These are phyloP conservation scores for Biscutella laevigata DNA, from an alignment of 441 rosid genomes.

Conservation along the genomic window DNA sequence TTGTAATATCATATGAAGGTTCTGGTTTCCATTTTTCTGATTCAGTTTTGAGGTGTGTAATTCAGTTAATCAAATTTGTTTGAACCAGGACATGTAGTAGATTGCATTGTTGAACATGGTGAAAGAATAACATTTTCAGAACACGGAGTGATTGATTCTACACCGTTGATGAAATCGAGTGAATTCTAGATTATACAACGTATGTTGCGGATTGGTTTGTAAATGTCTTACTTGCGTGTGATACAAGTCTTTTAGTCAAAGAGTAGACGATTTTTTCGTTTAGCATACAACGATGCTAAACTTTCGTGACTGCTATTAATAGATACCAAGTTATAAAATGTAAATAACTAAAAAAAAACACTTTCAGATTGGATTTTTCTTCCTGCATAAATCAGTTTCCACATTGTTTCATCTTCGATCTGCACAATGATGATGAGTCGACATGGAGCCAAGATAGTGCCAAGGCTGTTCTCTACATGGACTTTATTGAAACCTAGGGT, in stretches of 20 bases:
- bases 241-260: conserved; percentile 20
- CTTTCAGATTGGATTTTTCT: no score
- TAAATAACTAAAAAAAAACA: not conserved
- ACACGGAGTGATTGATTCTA: no score
- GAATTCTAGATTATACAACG: no score
- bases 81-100: no score
- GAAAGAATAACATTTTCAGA: no score
- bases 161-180: no score
- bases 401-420: not conserved
- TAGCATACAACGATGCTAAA: not conserved
- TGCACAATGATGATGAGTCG: conserved; percentile 27
- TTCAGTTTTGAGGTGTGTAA: no score
- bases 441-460: conserved; percentile 19
- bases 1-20: not conserved
- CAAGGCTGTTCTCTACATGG: conserved; percentile 24
- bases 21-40: no score
- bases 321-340: conserved; percentile 3
- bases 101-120: no score
- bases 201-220: conserved; percentile 6
- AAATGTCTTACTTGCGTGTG: conserved; percentile 12
- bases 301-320: conserved; percentile 14
- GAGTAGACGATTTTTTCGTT: conserved; percentile 12
- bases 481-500: conserved; percentile 1
- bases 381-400: not conserved
- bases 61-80: no score